A percentile compares a stretch with the other conserved stretches of the same genome.
These are phyloP conservation scores for Leccinum olivaceopallidum DNA, from an alignment of 768 basidiomycete species.

Conservation along the genomic window DNA sequence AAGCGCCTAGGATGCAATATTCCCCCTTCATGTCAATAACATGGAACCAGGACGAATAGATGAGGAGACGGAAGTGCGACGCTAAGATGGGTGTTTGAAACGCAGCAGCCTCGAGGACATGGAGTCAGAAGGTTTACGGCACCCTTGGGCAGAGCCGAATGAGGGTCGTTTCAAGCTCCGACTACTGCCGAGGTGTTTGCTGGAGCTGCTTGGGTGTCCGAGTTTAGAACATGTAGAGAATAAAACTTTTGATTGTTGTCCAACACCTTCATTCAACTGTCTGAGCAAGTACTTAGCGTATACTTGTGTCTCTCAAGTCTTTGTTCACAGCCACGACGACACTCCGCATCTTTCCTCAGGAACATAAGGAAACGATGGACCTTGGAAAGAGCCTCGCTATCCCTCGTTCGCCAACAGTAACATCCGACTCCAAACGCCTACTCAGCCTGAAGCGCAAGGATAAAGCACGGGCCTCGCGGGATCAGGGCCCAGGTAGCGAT, in stretches of 20 bases:
- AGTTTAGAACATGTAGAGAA: neutral
- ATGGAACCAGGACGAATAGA: constrained; percentile 22
- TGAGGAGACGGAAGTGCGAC: constrained; percentile 18
- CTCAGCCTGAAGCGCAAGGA: constrained; percentile 57
- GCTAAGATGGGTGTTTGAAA: constrained; percentile 21
- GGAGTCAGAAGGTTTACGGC: constrained; percentile 16
- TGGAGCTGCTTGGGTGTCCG: neutral
- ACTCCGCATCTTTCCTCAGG: constrained; percentile 34
- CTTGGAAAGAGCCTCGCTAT: constrained; percentile 59
- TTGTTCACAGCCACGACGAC: constrained; percentile 26
- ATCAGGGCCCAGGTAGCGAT: constrained; percentile 32
- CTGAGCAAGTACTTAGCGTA: constrained; percentile 2
- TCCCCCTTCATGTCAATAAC: constrained; percentile 62
- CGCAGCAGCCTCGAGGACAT: constrained; percentile 25
- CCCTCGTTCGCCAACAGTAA: constrained; percentile 30
- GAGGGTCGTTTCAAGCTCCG: constrained; percentile 11
- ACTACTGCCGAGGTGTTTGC: neutral
- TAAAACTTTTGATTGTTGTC: neutral
- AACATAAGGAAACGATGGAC: constrained; percentile 57
- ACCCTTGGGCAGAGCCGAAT: constrained; percentile 13
- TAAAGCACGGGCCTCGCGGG: constrained; percentile 31
- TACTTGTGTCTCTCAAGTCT: constrained; percentile 24
- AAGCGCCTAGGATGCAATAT: constrained; percentile 70
- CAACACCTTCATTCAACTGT: neutral
- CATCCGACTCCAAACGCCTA: constrained; percentile 46